Percentiles rank a stretch among this genome's conserved stretches.
phyloP scores from a whole-genome alignment of 2,329 filamentous ascomycete genomes.

The Fusarium sterilihyphosum region DNA sequence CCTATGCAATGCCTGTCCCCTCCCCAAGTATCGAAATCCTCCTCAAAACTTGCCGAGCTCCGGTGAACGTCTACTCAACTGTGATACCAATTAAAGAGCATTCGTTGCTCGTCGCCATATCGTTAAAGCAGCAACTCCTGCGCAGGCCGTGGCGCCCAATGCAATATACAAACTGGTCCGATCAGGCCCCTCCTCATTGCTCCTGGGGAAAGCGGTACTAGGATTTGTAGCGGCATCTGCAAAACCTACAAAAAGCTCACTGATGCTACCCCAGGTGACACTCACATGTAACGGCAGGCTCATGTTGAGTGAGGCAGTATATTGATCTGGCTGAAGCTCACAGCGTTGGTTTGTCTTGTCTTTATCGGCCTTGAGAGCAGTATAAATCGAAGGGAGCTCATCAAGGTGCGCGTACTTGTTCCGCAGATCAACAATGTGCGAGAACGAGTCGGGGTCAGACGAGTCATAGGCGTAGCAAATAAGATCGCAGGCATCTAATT shows the following conservation, averaged over 20 bases:
- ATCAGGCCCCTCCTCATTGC: conserved; percentile 85
- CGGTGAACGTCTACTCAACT: neutral
- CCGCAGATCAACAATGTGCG: conserved; percentile 85
- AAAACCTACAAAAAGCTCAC: conserved; percentile 90
- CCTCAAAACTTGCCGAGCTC: neutral
- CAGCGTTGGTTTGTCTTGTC: conserved; percentile 97
- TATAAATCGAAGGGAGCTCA: conserved; percentile 90
- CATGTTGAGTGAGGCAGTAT: conserved; percentile 87
- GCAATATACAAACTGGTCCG: conserved; percentile 88
- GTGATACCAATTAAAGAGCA: conserved; percentile 46
- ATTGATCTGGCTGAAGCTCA: conserved; percentile 90
- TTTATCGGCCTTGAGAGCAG: conserved; percentile 91
- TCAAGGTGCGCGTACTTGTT: conserved; percentile 84
- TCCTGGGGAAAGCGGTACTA: conserved; percentile 87
- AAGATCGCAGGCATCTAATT: conserved; percentile 91
- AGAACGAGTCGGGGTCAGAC: conserved; percentile 94
- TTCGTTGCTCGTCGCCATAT: conserved; percentile 71
- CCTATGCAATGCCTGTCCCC: conserved; percentile 17
- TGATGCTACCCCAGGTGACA: conserved; percentile 92
- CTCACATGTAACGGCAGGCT: conserved; percentile 92
- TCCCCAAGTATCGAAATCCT: neutral
- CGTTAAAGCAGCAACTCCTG: conserved; percentile 70
- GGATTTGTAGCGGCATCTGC: conserved; percentile 94
- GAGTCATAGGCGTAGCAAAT: conserved; percentile 98
- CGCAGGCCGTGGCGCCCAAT: conserved; percentile 76